These are phyloP conservation scores for Hyphopichia homilentoma DNA, from an alignment of 805 yeast species.

Conservation along the genomic window DNA sequence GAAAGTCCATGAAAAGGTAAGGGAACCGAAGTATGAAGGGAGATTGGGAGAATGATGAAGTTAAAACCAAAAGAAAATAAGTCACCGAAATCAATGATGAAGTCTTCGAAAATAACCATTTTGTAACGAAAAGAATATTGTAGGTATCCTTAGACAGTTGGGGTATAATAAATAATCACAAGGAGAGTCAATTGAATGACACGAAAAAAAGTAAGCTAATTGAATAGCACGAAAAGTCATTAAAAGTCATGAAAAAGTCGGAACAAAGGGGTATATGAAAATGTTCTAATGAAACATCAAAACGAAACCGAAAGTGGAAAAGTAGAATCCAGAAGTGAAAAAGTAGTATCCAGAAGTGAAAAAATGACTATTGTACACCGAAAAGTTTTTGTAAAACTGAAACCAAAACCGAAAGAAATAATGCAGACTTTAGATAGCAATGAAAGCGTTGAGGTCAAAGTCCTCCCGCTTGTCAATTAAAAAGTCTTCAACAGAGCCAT, in stretches of 20 bases:
- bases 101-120: no score
- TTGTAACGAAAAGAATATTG: no score
- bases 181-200: conserved; percentile 5
- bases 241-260: not conserved
- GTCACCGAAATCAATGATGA: no score
- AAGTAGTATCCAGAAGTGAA: no score
- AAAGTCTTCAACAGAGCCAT: conserved; percentile 19
- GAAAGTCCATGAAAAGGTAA: no score
- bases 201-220: conserved; percentile 4
- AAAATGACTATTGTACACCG: not conserved
- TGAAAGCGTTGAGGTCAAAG: conserved; percentile 24
- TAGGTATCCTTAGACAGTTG: no score
- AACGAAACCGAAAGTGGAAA: conserved; percentile 2
- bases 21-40: no score
- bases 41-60: no score
- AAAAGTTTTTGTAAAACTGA: conserved; percentile 5
- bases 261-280: not conserved
- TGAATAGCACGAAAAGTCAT: conserved; percentile 3
- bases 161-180: no score
- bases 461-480: conserved; percentile 21
- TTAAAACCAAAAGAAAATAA: no score
- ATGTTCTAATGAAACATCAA: not conserved
- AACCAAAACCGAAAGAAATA: conserved; percentile 2
- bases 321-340: no score
- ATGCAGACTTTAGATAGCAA: conserved; percentile 8